These are phyloP conservation scores for Urtica urens DNA, from an alignment of 306 rosid species.

Conservation along the genomic window DNA sequence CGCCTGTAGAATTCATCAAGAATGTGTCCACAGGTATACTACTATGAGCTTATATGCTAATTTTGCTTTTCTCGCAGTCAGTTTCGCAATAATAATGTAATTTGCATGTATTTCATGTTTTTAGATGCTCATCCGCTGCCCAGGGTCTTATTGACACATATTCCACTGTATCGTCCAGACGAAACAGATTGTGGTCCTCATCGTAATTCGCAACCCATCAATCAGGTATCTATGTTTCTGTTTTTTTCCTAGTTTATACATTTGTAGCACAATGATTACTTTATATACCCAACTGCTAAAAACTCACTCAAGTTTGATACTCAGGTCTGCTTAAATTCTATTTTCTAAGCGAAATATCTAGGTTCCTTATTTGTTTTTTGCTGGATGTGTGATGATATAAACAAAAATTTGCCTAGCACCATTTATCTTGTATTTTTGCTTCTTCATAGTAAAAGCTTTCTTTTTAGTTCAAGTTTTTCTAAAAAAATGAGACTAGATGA, in stretches of 20 bases:
- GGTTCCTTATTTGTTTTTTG: no score
- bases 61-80: constrained; percentile 12
- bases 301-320: no score
- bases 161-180: constrained; percentile 63
- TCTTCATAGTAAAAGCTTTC: no score
- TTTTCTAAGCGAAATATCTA: no score
- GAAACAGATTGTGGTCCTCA: constrained; percentile 51
- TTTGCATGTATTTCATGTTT: constrained; percentile 8
- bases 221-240: constrained; percentile 46
- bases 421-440: no score
- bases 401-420: no score
- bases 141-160: constrained; percentile 69
- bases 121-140: constrained; percentile 40
- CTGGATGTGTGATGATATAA: no score
- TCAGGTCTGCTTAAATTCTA: no score
- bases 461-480: no score
- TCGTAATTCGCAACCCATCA: constrained; percentile 49
- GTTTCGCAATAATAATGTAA: constrained; percentile 3
- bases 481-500: no score
- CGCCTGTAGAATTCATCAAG: constrained; percentile 42
- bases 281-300: no score
- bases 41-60: constrained; percentile 12
- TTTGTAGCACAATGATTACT: no score
- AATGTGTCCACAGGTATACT: constrained; percentile 54
- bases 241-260: neutral